phyloP scores from a whole-genome alignment of 2,329 filamentous ascomycete species.

The Pseudogymnoascus sp. region DNA sequence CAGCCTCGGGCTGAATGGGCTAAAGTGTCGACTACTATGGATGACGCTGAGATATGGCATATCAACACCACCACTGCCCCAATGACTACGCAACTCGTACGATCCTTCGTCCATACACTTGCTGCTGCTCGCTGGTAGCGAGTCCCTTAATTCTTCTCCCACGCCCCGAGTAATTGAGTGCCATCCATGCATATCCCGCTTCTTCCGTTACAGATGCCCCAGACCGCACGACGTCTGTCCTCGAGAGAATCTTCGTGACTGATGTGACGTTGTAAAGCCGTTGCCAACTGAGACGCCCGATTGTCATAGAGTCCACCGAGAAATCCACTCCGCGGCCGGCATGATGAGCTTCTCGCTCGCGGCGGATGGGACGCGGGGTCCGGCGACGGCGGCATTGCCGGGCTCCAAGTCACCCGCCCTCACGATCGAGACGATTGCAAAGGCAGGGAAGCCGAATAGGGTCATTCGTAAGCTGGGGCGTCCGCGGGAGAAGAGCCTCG shows the following conservation, averaged over 20 bases:
- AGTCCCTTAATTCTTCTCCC: background rate
- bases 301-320: background rate
- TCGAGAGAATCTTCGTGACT: background rate
- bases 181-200: background rate
- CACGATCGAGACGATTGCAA: background rate
- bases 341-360: conserved; percentile 6
- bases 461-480: background rate
- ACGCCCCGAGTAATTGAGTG: background rate
- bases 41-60: conserved; percentile 5
- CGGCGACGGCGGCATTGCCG: background rate
- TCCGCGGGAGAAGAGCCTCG: background rate
- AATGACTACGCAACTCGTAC: conserved; percentile 6
- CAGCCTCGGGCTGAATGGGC: conserved; percentile 3
- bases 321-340: background rate
- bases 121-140: background rate
- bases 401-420: background rate
- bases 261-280: background rate
- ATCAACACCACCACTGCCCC: conserved; percentile 3
- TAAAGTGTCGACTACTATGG: background rate
- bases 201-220: background rate
- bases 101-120: background rate
- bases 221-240: background rate
- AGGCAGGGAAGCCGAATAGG: background rate
- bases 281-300: background rate
- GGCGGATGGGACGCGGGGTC: background rate